These are phyloP conservation scores for Moricandia moricandioides DNA, from an alignment of 345 rosid species.

Conservation along the genomic window DNA sequence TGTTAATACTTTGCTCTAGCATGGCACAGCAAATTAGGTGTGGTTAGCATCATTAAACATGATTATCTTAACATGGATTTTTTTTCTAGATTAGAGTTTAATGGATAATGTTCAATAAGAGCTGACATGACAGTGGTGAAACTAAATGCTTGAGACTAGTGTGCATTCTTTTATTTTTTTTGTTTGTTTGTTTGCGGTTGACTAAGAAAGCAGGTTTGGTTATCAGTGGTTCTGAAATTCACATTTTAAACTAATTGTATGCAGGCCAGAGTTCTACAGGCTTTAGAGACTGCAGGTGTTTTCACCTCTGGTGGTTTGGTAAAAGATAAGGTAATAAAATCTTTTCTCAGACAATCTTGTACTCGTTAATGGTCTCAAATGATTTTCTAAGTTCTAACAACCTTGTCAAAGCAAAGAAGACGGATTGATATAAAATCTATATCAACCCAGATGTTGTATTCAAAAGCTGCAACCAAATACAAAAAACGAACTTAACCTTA, in stretches of 20 bases:
- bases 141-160: neutral
- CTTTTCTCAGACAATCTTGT: neutral
- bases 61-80: neutral
- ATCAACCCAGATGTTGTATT: too few species aligned
- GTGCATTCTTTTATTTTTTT: neutral
- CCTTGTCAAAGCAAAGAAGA: too few species aligned
- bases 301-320: constrained; percentile 92
- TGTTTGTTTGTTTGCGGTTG: neutral
- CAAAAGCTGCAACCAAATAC: too few species aligned
- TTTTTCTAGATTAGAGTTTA: neutral
- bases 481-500: neutral
- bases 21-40: neutral
- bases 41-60: neutral
- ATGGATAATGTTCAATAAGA: neutral
- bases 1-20: neutral
- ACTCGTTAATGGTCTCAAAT: neutral
- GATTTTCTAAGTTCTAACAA: neutral
- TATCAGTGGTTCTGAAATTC: neutral
- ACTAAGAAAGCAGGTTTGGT: neutral
- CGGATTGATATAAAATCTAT: too few species aligned
- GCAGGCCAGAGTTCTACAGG: constrained; percentile 79
- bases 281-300: constrained; percentile 89
- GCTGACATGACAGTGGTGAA: neutral
- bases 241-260: constrained; percentile 9
- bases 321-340: constrained; percentile 65